Evolutionary conservation across 108 stramenopile genomes (phyloP).

Genomic region (Aurantiochytrium sp.): DNA sequence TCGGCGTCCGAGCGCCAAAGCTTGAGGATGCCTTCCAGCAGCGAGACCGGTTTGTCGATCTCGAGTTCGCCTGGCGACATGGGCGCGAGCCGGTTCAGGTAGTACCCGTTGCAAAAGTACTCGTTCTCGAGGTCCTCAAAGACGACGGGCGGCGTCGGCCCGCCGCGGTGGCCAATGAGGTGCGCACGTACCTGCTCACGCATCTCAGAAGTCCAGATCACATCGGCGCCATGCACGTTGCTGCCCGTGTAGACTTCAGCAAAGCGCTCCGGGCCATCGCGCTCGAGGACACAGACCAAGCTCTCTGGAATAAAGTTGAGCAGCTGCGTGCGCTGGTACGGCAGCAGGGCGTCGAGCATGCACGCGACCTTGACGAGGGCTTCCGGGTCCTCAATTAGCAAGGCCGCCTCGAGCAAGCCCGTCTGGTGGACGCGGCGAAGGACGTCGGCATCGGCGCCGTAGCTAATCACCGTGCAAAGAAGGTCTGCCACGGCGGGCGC

Average conservation of each 20-base stretch:
- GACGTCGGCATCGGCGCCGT: background rate
- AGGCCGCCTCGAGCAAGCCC: background rate
- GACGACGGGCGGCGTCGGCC: background rate
- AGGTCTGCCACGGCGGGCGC: background rate
- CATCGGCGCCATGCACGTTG: background rate
- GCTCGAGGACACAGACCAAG: background rate
- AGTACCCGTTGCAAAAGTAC: slow-evolving; percentile 20
- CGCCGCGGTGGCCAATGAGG: background rate
- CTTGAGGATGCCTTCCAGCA: background rate
- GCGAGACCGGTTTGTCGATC: background rate
- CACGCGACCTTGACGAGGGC: background rate
- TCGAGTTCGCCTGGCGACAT: background rate
- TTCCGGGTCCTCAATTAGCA: background rate
- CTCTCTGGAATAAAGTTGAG: background rate
- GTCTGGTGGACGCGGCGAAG: background rate
- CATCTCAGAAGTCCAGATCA: slow-evolving; percentile 18
- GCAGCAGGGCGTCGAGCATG: background rate
- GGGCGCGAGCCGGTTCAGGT: background rate
- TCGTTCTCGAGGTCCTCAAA: background rate
- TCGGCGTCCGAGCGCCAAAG: background rate
- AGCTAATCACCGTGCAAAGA: background rate
- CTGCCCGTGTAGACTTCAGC: background rate
- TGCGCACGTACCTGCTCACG: background rate
- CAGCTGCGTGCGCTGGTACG: background rate
- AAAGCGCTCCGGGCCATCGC: slow-evolving; percentile 1